Base-by-base conservation (phyloP, 805 yeast species). In the Yamadazyma sp. region DNA sequence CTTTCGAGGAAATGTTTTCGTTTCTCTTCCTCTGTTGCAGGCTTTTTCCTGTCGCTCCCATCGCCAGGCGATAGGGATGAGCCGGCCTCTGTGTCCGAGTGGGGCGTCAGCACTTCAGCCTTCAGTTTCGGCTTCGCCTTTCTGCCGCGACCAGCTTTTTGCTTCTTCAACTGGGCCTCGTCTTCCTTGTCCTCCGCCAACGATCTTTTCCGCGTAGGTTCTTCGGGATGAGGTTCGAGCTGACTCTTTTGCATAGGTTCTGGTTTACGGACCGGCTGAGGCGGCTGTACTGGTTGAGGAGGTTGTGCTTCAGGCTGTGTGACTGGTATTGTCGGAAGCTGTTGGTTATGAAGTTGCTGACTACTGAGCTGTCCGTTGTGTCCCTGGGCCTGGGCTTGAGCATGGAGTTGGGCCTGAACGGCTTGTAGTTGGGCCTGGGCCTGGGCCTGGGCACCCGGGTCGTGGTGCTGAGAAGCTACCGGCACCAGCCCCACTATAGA, bases 1-100 rank as follows among this genome's bases (percentile, higher is more conserved):
- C 98, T 73, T 57, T 93, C 99, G 47, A 93, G 62, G 52, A 78
- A 91, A 54, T 70, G 82, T 56, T 73, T 79, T 46, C 90, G 75
- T 54, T 85, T 88, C 10, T 62, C 66, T 19, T 53, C 65, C 31
- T 63, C 64, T 9, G 54, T 42, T 35, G 38, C 32, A 10, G 39
- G 35, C 30, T 44, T 40, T 30, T 35, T 40, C 9, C 24, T 28
- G 16, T 35, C 34, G 17, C 41, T 13, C 10, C 27, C 37, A 11
- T n/a, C 37, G 4, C 32, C 27, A 2, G 37, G 27, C 10, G 13
- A 7, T 7, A 15, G 20, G n/a, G n/a, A n/a, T n/a, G n/a, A n/a
- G n/a, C n/a, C n/a, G n/a, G n/a, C n/a, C n/a, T 25, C 14, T 8
- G 33, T n/a, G 9, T 35, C 30, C 8, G 35, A 16, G 40, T 32